These are phyloP conservation scores for Diplodia sapinea DNA, from an alignment of 2,329 filamentous ascomycete genomes.

Conservation along the genomic window DNA sequence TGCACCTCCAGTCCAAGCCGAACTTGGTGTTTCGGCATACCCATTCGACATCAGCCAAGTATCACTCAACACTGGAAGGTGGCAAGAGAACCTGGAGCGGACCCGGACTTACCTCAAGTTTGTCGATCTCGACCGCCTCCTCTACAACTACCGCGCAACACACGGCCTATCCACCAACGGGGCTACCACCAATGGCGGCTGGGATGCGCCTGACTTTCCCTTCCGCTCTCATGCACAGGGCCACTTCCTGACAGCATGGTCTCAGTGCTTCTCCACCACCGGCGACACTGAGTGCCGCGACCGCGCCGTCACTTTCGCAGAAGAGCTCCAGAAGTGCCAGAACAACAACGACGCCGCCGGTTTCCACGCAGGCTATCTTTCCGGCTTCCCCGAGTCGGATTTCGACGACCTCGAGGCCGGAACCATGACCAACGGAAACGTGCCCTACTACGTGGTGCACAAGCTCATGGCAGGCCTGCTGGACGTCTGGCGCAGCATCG, in stretches of 20 bases:
- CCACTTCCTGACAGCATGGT: conserved; percentile 59
- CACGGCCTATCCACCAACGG: conserved; percentile 56
- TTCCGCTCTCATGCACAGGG: conserved; percentile 61
- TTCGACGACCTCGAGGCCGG: conserved; percentile 53
- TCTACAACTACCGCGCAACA: conserved; percentile 57
- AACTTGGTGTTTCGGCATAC: conserved; percentile 46
- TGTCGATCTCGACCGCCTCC: conserved; percentile 54
- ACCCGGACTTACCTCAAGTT: conserved; percentile 56
- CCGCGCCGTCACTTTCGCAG: conserved; percentile 54
- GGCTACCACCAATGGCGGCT: conserved; percentile 56
- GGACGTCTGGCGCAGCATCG: conserved; percentile 56
- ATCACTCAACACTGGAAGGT: conserved; percentile 49
- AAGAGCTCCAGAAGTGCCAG: conserved; percentile 59
- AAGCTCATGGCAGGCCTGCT: conserved; percentile 60
- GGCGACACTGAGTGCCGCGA: conserved; percentile 53
- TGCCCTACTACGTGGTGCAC: conserved; percentile 62
- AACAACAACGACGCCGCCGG: conserved; percentile 55
- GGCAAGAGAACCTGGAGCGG: conserved; percentile 54
- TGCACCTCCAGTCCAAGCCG: conserved; percentile 37
- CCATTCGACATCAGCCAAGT: conserved; percentile 52
- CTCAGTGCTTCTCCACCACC: conserved; percentile 55
- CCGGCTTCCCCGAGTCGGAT: conserved; percentile 60
- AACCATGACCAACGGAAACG: conserved; percentile 56
- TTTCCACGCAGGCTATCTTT: conserved; percentile 56
- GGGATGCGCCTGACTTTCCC: conserved; percentile 61